These are phyloP conservation scores for Diplodia corticola DNA, from an alignment of 2,329 filamentous ascomycete species.

Conservation along the genomic window DNA sequence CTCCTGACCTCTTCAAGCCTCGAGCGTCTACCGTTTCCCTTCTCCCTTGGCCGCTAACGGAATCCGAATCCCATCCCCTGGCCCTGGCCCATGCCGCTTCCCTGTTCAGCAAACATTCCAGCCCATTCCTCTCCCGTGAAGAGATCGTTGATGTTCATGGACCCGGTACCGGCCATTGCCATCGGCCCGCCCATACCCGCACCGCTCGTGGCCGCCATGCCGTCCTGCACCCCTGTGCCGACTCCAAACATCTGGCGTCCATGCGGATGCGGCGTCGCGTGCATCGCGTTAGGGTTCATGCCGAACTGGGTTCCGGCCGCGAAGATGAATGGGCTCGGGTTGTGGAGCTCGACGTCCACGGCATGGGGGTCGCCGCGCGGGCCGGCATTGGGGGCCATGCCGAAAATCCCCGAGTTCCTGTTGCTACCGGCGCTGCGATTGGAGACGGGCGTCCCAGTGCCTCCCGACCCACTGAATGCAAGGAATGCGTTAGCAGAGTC, in stretches of 20 bases:
- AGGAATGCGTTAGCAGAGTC: slow-evolving; percentile 3
- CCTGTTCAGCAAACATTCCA: slow-evolving; percentile 40
- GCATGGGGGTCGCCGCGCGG: slow-evolving; percentile 18
- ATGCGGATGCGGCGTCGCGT: slow-evolving; percentile 23
- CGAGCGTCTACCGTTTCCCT: background rate
- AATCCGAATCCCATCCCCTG: slow-evolving; percentile 21
- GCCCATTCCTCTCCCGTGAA: slow-evolving; percentile 44
- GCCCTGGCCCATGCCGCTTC: slow-evolving; percentile 30
- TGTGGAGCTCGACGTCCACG: slow-evolving; percentile 21
- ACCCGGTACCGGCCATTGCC: slow-evolving; percentile 5
- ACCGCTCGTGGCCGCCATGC: background rate
- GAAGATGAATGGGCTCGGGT: slow-evolving; percentile 20
- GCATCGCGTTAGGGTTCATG: slow-evolving; percentile 4
- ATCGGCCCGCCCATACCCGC: slow-evolving; percentile 5
- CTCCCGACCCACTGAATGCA: background rate
- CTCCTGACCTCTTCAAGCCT: background rate
- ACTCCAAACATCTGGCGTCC: slow-evolving; percentile 5
- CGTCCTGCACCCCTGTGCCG: slow-evolving; percentile 9
- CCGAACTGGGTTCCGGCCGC: slow-evolving; percentile 16
- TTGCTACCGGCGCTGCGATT: background rate
- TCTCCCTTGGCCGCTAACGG: background rate
- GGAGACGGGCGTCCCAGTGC: background rate
- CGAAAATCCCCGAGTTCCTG: slow-evolving; percentile 16
- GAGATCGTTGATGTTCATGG: slow-evolving; percentile 35
- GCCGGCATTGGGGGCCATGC: slow-evolving; percentile 7